Evolutionary conservation across 1,139 yeast genomes (phyloP), one percentile per base, ranked within the genome.

Genomic region (Suhomyces taliae): DNA sequence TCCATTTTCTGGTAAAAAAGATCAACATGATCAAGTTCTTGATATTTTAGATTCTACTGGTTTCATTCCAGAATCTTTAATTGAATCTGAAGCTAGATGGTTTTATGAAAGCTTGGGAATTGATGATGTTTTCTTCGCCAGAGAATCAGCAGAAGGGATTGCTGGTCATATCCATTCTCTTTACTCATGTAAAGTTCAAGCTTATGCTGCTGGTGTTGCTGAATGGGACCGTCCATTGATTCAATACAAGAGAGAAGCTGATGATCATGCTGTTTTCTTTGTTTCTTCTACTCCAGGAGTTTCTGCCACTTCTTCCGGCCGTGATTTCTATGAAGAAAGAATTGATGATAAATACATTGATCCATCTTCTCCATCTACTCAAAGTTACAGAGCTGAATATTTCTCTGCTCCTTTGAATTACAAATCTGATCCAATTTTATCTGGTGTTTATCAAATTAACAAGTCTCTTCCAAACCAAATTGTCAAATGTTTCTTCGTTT

Each of bases 181-280:
- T 50, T 93, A 91, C 67, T 90, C 97, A 36, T 93, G 97, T 53
- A 93, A 93, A 66, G 82, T 93, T 48, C 95, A 93, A 57, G 96
- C 97, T 12, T 90, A 78, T 65, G 64, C 77, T n/a, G 59, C 65
- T 14, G 55, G 61, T 37, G 46, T 48, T 34, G 64, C 62, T 39
- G 57, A 55, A 26, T 53, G 54, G 39, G 61, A 54, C 34, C 60
- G 57, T 46, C 82, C 90, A 12, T 79, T 83, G 56, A 84, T 89
- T 57, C 88, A 85, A 50, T 85, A 88, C 65, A 82, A 80, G 63
- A 76, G 89, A 52, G 95, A 88, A 65, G 80, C 82, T 43, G 87
- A 82, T 14, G 93, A 87, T 64, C 96, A 90, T 61, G 97, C 97
- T 1, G 95, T 90, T 27, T 93, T 87, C 68, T 90, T 93, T 65